Evolutionary conservation across 2,329 filamentous ascomycete species (phyloP).

Genomic region (Raffaelea ambrosiae): DNA sequence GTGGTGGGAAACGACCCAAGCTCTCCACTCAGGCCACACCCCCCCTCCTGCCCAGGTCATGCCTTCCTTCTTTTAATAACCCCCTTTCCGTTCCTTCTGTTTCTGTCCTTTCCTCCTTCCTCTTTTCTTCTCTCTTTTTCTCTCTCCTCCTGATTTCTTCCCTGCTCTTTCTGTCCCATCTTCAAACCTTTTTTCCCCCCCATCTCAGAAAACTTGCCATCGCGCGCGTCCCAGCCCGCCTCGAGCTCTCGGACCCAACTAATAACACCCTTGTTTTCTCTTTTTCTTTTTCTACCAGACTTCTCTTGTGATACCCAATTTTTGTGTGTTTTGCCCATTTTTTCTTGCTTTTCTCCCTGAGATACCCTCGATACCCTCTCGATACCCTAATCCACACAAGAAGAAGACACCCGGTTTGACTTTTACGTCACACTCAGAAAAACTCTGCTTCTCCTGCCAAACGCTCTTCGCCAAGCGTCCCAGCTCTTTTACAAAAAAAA

Average conservation of each 20-base stretch:
- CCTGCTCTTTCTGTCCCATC: constrained; percentile 1
- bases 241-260: neutral
- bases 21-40: constrained; percentile 4
- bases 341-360: constrained; percentile 25
- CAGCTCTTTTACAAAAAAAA: too few species aligned
- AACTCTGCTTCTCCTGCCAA: neutral
- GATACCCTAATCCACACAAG: constrained; percentile 10
- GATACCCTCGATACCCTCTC: constrained; percentile 14
- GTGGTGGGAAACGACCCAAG: constrained; percentile 1
- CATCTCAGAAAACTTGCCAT: neutral
- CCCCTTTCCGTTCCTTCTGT: constrained; percentile 2
- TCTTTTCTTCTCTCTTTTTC: constrained; percentile 4
- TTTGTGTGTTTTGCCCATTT: constrained; percentile 18
- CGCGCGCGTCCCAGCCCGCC: neutral
- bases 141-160: constrained; percentile 5
- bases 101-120: constrained; percentile 10
- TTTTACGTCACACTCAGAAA: neutral
- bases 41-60: neutral
- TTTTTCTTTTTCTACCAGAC: constrained; percentile 10
- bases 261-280: neutral
- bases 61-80: neutral
- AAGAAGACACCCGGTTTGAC: constrained; percentile 8
- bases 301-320: constrained; percentile 25
- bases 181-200: too few species aligned
- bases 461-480: neutral